Base-by-base conservation (phyloP, 257 asterid species). In the Capsicum pubescens region DNA sequence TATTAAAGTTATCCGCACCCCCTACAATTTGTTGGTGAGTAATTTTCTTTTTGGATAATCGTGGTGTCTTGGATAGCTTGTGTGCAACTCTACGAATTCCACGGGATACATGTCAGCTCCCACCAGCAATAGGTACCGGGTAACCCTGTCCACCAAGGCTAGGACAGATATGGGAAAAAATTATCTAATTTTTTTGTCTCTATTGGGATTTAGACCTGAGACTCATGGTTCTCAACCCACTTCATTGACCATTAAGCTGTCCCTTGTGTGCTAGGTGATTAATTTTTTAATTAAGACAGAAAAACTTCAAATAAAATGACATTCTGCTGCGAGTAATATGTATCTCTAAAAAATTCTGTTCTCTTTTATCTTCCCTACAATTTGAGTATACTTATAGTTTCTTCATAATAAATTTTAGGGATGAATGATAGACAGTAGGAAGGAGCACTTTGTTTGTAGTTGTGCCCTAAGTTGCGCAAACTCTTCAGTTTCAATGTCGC, bases 291-390 rank as follows among this genome's bases (percentile, higher is more conserved):
- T n/a, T 71, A 71, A 71, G 36, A 71, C 3, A 9, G 57, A 70
- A 17, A 44, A 76, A 52, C 26, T 52, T 76, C 10, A 17, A 63
- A 76, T 52, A 76, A 21, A 14, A 52, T 76, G 64, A 54, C 63
- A 76, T 76, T 39, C 64, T 76, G 54, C 64, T 32, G n/a, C 21
- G 12, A 76, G 59, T 76, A 76, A 54, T 54, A 50, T 77, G 81
- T 39, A 14, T 77, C 50, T 77, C 26, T 9, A 21, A 14, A 77
- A 1, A 26, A 77, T 77, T 77, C 2, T 52, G 81, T 9, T 77
- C 21, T 55, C 81, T 35, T 77, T 54, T 26, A 7, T 15, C 81
- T 36, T 77, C 50, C 64, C 26, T 26, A 54, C 50, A 12, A 8
- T 77, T 77, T 54, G 50, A 77, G 8, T 74, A 14, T 26, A 77